Percentiles rank a stretch among this genome's conserved stretches.
These are phyloP conservation scores for Colletotrichum viniferum DNA, from an alignment of 2,329 filamentous ascomycete species.

Conservation along the genomic window DNA sequence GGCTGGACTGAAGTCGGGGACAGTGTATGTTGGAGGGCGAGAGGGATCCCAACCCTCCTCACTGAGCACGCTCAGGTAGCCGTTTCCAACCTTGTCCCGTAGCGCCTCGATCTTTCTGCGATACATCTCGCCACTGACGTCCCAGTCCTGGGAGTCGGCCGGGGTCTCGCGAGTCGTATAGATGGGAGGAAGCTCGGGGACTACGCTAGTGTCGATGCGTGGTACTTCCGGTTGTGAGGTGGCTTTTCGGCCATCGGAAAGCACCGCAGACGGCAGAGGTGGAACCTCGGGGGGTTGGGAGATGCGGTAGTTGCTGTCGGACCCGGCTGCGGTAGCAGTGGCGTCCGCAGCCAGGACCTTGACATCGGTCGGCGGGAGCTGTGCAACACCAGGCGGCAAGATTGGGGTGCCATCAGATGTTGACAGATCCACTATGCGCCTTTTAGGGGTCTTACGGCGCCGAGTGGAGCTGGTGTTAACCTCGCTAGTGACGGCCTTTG, in stretches of 20 bases:
- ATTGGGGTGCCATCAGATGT: constrained; percentile 46
- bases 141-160: constrained; percentile 59
- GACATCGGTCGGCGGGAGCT: not conserved
- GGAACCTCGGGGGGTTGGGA: constrained; percentile 46
- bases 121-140: constrained; percentile 77
- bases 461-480: constrained; percentile 63
- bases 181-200: constrained; percentile 35
- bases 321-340: constrained; percentile 12
- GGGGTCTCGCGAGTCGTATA: constrained; percentile 35
- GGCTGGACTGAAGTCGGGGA: constrained; percentile 39
- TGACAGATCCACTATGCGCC: constrained; percentile 69
- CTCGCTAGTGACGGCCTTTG: constrained; percentile 61
- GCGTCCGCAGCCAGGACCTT: constrained; percentile 11
- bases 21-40: constrained; percentile 39
- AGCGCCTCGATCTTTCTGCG: constrained; percentile 86
- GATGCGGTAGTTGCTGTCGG: constrained; percentile 46
- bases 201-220: constrained; percentile 40
- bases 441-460: constrained; percentile 63
- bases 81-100: constrained; percentile 82
- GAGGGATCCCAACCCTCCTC: constrained; percentile 71
- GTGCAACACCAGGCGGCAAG: constrained; percentile 4
- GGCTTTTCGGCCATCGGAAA: constrained; percentile 37
- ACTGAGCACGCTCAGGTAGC: constrained; percentile 84
- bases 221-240: constrained; percentile 36
- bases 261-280: constrained; percentile 30